Conservation (phyloP, 2,329 filamentous ascomycete genomes). For the Lasiodiplodia sp. region DNA sequence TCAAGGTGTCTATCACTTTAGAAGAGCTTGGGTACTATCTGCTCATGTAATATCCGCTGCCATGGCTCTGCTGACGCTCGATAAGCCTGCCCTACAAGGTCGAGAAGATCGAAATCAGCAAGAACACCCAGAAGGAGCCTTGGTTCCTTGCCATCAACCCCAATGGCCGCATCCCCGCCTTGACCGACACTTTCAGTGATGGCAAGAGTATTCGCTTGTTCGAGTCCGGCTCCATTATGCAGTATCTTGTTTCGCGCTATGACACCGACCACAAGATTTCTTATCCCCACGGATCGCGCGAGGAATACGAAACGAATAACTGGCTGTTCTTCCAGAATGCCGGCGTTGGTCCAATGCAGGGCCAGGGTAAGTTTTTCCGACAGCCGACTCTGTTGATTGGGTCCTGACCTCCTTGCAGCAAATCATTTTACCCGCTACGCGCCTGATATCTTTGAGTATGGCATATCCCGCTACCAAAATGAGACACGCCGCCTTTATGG, state of each 20-base stretch:
- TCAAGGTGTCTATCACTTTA: conserved; percentile 86
- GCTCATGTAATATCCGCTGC: not conserved
- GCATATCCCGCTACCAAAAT: conserved; percentile 80
- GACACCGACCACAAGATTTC: conserved; percentile 83
- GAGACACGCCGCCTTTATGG: conserved; percentile 84
- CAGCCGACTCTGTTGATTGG: not conserved
- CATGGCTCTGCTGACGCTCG: conserved; percentile 10
- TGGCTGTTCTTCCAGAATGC: conserved; percentile 79
- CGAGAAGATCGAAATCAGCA: conserved; percentile 72
- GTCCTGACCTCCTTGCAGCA: conserved; percentile 34
- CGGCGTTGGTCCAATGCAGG: conserved; percentile 83
- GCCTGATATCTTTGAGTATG: conserved; percentile 82
- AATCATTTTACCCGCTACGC: conserved; percentile 71
- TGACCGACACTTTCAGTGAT: conserved; percentile 80
- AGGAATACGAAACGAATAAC: conserved; percentile 80
- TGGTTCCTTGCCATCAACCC: conserved; percentile 94
- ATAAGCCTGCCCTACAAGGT: conserved; percentile 74
- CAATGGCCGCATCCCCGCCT: conserved; percentile 87
- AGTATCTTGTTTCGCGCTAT: conserved; percentile 84
- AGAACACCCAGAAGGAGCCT: conserved; percentile 81
- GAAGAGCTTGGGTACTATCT: conserved; percentile 70
- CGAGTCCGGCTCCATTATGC: conserved; percentile 82
- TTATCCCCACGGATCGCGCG: conserved; percentile 71
- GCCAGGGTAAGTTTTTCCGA: conserved; percentile 29
- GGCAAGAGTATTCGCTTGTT: conserved; percentile 78